These are phyloP conservation scores for Rubroboletus satanas DNA, from an alignment of 768 basidiomycete species.

Conservation along the genomic window DNA sequence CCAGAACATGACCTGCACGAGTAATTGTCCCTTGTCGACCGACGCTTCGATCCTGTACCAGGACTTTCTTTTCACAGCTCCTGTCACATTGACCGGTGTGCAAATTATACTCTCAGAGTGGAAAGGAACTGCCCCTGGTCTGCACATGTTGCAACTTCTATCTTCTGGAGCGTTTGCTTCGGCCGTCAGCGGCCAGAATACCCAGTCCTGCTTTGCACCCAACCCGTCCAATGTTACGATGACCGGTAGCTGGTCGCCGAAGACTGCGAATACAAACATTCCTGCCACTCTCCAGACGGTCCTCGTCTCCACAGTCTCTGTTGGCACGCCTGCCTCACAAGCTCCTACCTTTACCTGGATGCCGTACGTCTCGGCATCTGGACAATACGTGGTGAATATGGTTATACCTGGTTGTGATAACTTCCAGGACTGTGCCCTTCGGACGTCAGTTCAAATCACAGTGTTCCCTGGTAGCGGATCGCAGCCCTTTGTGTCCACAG, in stretches of 20 bases:
- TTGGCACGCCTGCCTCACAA: slow-evolving; percentile 54
- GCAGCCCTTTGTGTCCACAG: slow-evolving; percentile 58
- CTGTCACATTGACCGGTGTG: slow-evolving; percentile 78
- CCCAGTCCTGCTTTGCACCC: slow-evolving; percentile 72
- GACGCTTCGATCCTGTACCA: slow-evolving; percentile 80
- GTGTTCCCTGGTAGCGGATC: slow-evolving; percentile 75
- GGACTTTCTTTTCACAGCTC: slow-evolving; percentile 79
- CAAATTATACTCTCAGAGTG: slow-evolving; percentile 78
- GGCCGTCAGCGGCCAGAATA: slow-evolving; percentile 57
- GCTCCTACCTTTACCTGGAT: slow-evolving; percentile 86
- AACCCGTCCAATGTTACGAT: slow-evolving; percentile 62
- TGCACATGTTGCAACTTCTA: slow-evolving; percentile 89
- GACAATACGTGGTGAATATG: slow-evolving; percentile 79
- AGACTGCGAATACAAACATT: slow-evolving; percentile 65
- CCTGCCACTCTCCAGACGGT: slow-evolving; percentile 77
- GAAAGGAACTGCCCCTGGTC: slow-evolving; percentile 70
- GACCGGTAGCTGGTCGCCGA: slow-evolving; percentile 68
- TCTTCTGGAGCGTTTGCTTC: slow-evolving; percentile 91
- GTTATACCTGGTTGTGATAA: slow-evolving; percentile 82
- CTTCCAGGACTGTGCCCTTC: slow-evolving; percentile 72
- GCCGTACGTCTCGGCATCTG: slow-evolving; percentile 89
- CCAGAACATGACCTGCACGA: slow-evolving; percentile 71
- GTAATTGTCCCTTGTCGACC: slow-evolving; percentile 74
- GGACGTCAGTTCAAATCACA: slow-evolving; percentile 79
- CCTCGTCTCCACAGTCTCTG: slow-evolving; percentile 61